Percentiles rank a stretch among this genome's conserved stretches.
Evolutionary conservation across 2,329 filamentous ascomycete species (phyloP).

Genomic region (Sporothrix luriei): DNA sequence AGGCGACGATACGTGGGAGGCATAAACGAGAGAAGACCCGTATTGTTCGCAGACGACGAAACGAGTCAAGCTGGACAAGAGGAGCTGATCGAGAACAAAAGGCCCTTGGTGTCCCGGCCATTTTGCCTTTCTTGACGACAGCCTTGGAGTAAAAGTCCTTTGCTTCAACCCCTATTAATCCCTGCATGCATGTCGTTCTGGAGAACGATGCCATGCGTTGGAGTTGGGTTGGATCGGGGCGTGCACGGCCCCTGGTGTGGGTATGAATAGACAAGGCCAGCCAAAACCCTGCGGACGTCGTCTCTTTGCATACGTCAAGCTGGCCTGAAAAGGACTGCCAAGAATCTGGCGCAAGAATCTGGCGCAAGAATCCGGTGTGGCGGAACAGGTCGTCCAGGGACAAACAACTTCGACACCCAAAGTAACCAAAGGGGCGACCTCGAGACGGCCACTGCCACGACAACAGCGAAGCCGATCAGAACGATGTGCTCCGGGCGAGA

Average conservation of each 20-base stretch:
- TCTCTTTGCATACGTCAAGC: neutral
- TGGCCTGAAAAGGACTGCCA: constrained; percentile 2
- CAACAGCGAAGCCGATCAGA: neutral
- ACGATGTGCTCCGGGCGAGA: neutral
- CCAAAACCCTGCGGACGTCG: neutral
- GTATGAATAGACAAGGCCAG: neutral
- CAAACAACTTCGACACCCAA: too few relatives aligned
- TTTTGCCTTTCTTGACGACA: neutral
- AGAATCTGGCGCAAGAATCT: neutral
- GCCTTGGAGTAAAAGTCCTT: neutral
- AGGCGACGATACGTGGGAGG: too few relatives aligned
- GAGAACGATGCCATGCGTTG: constrained; percentile 15
- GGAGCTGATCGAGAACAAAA: neutral
- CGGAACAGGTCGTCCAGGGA: neutral
- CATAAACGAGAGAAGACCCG: too few relatives aligned
- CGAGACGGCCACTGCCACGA: too few relatives aligned
- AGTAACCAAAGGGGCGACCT: too few relatives aligned
- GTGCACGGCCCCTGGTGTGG: constrained; percentile 29
- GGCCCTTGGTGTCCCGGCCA: neutral
- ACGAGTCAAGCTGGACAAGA: neutral
- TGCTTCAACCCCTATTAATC: constrained; percentile 23
- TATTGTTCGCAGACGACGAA: neutral
- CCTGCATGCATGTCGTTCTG: constrained; percentile 1
- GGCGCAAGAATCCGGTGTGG: neutral
- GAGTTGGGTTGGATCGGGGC: constrained; percentile 23